phyloP scores from a whole-genome alignment of 2,329 filamentous ascomycete genomes.

The Trichophyton rubrum region DNA sequence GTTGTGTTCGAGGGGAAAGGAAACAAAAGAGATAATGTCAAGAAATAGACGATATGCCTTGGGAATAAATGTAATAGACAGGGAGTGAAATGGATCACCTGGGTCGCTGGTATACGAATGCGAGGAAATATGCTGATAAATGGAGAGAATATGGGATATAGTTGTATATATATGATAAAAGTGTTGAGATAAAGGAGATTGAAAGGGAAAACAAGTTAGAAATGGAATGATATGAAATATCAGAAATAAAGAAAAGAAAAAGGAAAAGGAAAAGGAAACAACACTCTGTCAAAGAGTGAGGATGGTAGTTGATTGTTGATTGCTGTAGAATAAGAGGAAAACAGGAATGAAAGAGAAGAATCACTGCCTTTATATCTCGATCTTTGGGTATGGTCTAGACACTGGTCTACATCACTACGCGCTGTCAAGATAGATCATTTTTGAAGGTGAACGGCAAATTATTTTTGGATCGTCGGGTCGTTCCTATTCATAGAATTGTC shows the following conservation, averaged over 20 bases:
- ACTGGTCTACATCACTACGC: not conserved
- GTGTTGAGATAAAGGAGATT: not conserved
- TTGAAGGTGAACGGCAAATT: not conserved
- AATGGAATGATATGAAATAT: not conserved
- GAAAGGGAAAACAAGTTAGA: not conserved
- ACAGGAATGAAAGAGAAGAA: not conserved
- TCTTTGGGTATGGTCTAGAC: not conserved
- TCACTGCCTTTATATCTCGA: not conserved
- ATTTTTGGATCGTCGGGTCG: not conserved
- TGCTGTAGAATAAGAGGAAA: slow-evolving; percentile 2
- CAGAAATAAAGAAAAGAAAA: not conserved
- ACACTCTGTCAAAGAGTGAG: slow-evolving; percentile 4
- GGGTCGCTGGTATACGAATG: not conserved
- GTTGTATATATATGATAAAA: not conserved
- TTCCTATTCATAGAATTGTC: not conserved
- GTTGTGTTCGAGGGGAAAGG: not conserved
- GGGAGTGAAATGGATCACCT: not conserved
- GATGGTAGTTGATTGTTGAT: not conserved
- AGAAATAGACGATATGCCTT: not conserved
- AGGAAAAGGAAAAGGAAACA: not conserved
- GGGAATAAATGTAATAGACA: not conserved
- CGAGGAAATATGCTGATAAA: not conserved
- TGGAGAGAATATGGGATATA: not conserved
- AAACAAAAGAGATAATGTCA: not conserved
- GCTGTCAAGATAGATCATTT: not conserved